These are phyloP conservation scores for Globisporangium perplexum DNA, from an alignment of 352 stramenopile genomes.

Conservation along the genomic window DNA sequence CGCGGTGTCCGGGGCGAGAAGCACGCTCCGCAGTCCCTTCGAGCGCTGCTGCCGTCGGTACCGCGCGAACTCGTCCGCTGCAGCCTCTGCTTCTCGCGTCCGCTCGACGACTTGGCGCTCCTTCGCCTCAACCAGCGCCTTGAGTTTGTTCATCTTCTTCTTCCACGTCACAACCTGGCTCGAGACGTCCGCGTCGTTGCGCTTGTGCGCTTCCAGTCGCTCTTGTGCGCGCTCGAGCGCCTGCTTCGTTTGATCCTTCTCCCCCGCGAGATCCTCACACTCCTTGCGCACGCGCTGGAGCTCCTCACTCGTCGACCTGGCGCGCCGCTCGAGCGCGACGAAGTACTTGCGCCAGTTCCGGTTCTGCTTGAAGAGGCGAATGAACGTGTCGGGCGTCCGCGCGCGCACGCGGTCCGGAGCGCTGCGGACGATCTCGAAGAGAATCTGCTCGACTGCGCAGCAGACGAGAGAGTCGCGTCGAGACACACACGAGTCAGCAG, in stretches of 20 bases:
- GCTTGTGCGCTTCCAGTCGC: conserved; percentile 18
- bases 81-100: conserved; percentile 20
- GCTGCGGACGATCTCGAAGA: conserved; percentile 57
- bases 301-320: conserved; percentile 23
- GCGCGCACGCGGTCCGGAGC: conserved; percentile 40
- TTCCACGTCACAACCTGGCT: conserved; percentile 41
- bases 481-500: background rate
- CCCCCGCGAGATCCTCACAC: conserved; percentile 25
- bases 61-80: conserved; percentile 21
- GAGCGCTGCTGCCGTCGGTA: conserved; percentile 27
- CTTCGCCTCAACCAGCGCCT: conserved; percentile 36
- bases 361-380: conserved; percentile 68
- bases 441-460: conserved; percentile 47
- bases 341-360: conserved; percentile 75
- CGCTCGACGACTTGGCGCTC: conserved; percentile 26
- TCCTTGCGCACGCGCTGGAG: conserved; percentile 25
- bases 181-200: conserved; percentile 24
- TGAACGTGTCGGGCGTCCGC: conserved; percentile 39
- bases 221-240: conserved; percentile 15
- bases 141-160: conserved; percentile 51
- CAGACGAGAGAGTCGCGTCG: background rate
- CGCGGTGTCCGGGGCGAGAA: conserved; percentile 9
- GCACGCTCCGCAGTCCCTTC: conserved; percentile 26
- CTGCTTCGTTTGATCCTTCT: conserved; percentile 19
- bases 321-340: conserved; percentile 42